Evolutionary conservation across 495 filamentous ascomycete species (phyloP), one percentile per base, ranked within the genome.

Genomic region (Neurospora tetraspora): DNA sequence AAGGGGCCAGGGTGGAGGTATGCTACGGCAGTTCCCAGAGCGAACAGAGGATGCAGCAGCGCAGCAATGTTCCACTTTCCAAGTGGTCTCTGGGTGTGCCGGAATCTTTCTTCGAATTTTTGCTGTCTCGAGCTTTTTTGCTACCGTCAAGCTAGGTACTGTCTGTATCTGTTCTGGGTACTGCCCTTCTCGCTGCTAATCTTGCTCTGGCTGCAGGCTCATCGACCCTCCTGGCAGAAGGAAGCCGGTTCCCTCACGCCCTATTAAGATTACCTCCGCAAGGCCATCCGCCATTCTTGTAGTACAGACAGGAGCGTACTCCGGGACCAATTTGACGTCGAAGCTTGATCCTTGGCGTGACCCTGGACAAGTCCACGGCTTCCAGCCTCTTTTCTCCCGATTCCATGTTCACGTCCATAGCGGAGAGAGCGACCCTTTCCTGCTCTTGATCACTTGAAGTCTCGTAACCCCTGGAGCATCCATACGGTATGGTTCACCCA

Each of bases 131-230:
- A 82, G 82, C 83, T 82, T 84, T 86, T 61, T 61, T 87, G 85
- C 86, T 88, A 88, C 86, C 85, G 85, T 85, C 79, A 86, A 86
- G 86, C 86, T 88, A 88, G 84, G 82, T 82, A 80, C 78, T 80
- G 75, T 75, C 77, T 78, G 53, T 61, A 61, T 61, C 53, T 61
- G 68, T 73, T 72, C 78, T 75, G 79, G 76, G 68, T 80, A 76
- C 74, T 78, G 83, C 83, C 82, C 85, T 86, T 85, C 82, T 83
- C 83, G 85, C 85, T 82, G 81, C 81, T 78, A 84, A 76, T 83
- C 80, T 85, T 77, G 72, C 74, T 76, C 76, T 78, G 73, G 77
- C 71, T 69, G 45, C 72, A 71, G 34, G 70, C 47, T 37, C 27
- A 27, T 34, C 70, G 23, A 36, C 39, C 69, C 40, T 18, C 69